A percentile compares a stretch with the other conserved stretches of the same genome.
These are phyloP conservation scores for Globisporangium perplexum DNA, from an alignment of 352 stramenopile species.

Conservation along the genomic window DNA sequence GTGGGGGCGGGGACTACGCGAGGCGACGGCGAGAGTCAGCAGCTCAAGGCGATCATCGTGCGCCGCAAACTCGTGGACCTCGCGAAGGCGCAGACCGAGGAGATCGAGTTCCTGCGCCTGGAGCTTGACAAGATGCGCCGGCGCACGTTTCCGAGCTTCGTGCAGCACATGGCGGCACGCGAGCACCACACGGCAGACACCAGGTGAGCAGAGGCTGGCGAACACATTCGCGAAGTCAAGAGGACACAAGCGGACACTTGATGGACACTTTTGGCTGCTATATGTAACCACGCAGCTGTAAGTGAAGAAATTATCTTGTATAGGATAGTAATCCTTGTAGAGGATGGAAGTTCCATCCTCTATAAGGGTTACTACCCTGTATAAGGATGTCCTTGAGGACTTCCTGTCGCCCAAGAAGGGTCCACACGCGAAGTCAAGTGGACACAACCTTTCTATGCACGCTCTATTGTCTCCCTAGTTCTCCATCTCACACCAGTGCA, in stretches of 20 bases:
- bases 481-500: slow-evolving; percentile 22
- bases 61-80: slow-evolving; percentile 88
- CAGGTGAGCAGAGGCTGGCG: too few species aligned
- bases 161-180: slow-evolving; percentile 32
- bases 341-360: too few species aligned
- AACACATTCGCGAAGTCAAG: neutral
- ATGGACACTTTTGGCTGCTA: too few species aligned
- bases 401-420: too few species aligned
- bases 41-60: slow-evolving; percentile 86
- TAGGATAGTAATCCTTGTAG: too few species aligned
- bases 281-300: too few species aligned
- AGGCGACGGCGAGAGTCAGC: slow-evolving; percentile 16
- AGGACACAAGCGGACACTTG: neutral
- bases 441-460: neutral
- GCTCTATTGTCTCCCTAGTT: neutral
- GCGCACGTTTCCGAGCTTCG: slow-evolving; percentile 92
- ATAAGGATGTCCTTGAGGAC: too few species aligned
- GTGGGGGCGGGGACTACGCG: neutral
- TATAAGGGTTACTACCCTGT: too few species aligned
- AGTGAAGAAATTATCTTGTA: too few species aligned
- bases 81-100: slow-evolving; percentile 84
- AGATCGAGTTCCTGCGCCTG: slow-evolving; percentile 86
- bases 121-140: slow-evolving; percentile 90
- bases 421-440: too few species aligned
- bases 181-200: slow-evolving; percentile 23